Evolutionary conservation across 2,329 filamentous ascomycete species (phyloP), one percentile per base, ranked within the genome.

Genomic region (Ophiostoma sp.): DNA sequence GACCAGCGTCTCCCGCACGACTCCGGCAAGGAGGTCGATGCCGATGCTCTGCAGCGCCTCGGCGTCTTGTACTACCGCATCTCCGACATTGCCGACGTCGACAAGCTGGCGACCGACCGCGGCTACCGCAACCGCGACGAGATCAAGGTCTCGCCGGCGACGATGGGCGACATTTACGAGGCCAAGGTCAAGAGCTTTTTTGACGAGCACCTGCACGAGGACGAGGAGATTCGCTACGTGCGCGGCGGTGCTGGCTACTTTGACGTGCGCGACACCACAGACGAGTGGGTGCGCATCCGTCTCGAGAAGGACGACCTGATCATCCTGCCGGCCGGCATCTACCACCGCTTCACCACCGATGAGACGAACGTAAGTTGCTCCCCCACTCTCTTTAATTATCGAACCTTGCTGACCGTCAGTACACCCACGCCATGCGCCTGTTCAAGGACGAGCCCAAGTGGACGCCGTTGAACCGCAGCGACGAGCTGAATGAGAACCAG

Each of bases 381-480:
- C n/a, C 33, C 59, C 9, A 5, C 9, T 11, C 17, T 15, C 15
- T 11, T 19, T 15, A 0, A 15, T 59, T n/a, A 31, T 7, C 19
- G 2, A 19, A 15, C n/a, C 22, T 8, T 64, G 9, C 57, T 69
- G 15, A 70, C 66, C 17, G 0, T 25, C 77, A 98, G 95, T 98
- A 95, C 80, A 93, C 97, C 77, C 93, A 97, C 80, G 96, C 96
- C 17, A 95, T 98, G 93, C 89, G 96, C 73, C 86, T 99, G 70
- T 99, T 98, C 88, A 95, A 98, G 85, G 96, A 98, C 77, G 95
- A 98, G 83, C 96, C 96, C 45, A 98, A 98, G 84, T 99, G 96
- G 96, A 98, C 94, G 48, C 93, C 96, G 17, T 83, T 99, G 77
- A 97, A 97, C 84, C 90, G 96, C 73, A 89, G 88, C 7, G 83